These are phyloP conservation scores for Metrosideros polymorpha DNA, from an alignment of 441 rosid species.

Conservation along the genomic window DNA sequence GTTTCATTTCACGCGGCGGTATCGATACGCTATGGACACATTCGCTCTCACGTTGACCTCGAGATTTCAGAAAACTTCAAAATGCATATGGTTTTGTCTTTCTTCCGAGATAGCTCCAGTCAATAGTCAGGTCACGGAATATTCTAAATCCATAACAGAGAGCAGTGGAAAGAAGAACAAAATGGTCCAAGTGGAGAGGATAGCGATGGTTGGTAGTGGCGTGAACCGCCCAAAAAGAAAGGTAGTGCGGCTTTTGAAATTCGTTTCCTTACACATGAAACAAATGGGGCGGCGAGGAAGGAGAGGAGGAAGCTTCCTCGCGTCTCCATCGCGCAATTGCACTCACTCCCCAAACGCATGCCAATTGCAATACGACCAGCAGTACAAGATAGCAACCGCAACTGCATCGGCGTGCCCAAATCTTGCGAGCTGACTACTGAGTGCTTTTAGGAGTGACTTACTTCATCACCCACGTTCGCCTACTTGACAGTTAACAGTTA, in stretches of 20 bases:
- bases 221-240: neutral
- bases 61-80: too few species aligned
- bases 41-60: too few species aligned
- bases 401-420: neutral
- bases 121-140: too few species aligned
- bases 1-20: too few species aligned
- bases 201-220: neutral
- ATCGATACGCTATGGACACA: too few species aligned
- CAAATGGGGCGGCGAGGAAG: neutral
- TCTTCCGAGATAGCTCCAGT: too few species aligned
- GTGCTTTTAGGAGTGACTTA: neutral
- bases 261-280: neutral
- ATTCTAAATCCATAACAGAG: too few species aligned
- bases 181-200: neutral
- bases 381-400: neutral
- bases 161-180: neutral
- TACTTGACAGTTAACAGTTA: neutral
- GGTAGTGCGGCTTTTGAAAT: neutral
- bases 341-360: neutral
- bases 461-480: neutral
- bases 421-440: fast-evolving
- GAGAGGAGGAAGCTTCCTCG: neutral
- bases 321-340: neutral
- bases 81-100: too few species aligned
- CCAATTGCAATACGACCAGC: neutral